Evolutionary conservation across 495 filamentous ascomycete species (phyloP), one percentile per base, ranked within the genome.

Genomic region (Viridothelium virens): DNA sequence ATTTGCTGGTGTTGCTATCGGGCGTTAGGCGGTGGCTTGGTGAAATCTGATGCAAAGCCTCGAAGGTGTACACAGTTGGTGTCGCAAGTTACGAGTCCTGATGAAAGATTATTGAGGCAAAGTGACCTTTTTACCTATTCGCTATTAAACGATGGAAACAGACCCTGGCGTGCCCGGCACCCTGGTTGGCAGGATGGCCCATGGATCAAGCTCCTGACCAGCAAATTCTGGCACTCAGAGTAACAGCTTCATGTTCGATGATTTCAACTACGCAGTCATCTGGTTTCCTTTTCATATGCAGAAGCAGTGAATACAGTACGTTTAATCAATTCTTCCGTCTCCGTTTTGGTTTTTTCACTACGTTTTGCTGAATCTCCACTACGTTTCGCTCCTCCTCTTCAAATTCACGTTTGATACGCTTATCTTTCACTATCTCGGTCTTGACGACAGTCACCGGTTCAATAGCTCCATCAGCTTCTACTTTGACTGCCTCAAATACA

Each of bases 401-500:
- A 65, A 64, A 56, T 18, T 70, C 68, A 4, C 53, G n/a, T 36
- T 74, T 71, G 56, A 70, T 56, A 38, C 69, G 68, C 59, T 70
- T 74, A 44, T 70, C 67, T 10, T 69, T 63, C 1, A 65, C 64
- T 31, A 41, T 65, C 39, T 67, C 53, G 1, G 38, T 67, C 61
- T 64, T 63, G 0, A 65, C 44, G 7, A 47, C 61, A 5, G 2
- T 67, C 66, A 72, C 72, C 39, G 64, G 65, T 4, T 73, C 69
- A 18, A 38, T 62, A 7, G 38, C 62, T 36, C 70, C 69, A 61
- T 72, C 66, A 9, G 38, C 11, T 62, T 76, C 72, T 31, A 73
- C 63, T 65, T 76, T 76, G 25, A 75, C 68, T 2, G 46, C 67
- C 61, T 72, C 34, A 2, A 67, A 65, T 65, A 79, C 76, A 36